Base-by-base conservation (phyloP, 306 rosid genomes). In the Corylus avellana region DNA sequence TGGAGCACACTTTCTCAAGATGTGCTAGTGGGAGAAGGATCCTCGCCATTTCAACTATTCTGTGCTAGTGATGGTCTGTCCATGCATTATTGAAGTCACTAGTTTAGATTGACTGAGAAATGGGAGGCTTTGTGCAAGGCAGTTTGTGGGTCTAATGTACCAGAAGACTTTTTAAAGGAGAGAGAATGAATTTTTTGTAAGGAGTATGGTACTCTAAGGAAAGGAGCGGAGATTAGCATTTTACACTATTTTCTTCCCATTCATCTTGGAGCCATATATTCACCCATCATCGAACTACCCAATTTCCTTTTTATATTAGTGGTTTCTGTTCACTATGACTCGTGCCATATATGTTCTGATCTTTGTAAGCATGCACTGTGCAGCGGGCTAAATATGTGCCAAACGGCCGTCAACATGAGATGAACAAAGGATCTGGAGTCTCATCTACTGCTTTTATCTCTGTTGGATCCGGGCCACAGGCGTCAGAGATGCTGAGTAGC, bases 401-500 rank as follows among this genome's bases (percentile, higher is more conserved):
- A 18, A 78, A 82, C 73, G 92, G 85, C 64, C 89, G 81, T 54
- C 90, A 83, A 7, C 85, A 74, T 5, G 90, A 90, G 67, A 72
- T 77, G 74, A 94, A 80, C 57, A 87, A 84, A 83, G 87, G 89
- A 82, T 85, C 91, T 80, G 90, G 89, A 70, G 80, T 84, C 79
- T 77, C 89, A 77, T 81, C 86, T 56, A 62, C 80, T 83, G 90
- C 84, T 78, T 78, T 88, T 42, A 85, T 84, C 76, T 51, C 86
- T 64, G 80, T 79, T 61, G 90, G 90, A 83, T 86, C 35, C 62
- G 81, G 82, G 49, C 68, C 86, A 69, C 89, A 80, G 75, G 93
- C 86, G 58, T 79, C 93, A 74, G 92, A 87, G 84, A 84, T 87
- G 84, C 83, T 91, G 72, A 93, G 93, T 82, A 86, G 90, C 88